Evolutionary conservation across 2,329 filamentous ascomycete genomes (phyloP).

Genomic region (Macrophomina phaseolina): DNA sequence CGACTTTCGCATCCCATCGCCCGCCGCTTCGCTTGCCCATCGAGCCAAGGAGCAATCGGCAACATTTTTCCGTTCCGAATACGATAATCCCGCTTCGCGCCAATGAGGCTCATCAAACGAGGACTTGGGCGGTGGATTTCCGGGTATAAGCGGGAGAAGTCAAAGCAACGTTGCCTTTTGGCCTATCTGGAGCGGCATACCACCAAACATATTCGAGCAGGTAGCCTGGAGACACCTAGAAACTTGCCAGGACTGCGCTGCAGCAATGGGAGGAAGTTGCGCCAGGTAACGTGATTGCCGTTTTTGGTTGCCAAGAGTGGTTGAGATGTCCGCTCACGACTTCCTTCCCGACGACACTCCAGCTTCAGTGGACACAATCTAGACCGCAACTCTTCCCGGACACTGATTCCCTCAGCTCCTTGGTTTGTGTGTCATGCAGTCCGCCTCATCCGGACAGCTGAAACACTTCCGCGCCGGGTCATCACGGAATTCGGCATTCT

Average conservation of each 20-base stretch:
- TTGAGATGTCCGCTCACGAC: conserved; percentile 7
- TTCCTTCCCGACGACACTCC: not conserved
- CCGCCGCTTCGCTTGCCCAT: not conserved
- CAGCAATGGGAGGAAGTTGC: not conserved
- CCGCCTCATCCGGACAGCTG: conserved; percentile 6
- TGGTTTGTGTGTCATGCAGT: not conserved
- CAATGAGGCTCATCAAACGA: conserved; percentile 11
- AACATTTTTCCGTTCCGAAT: conserved; percentile 1
- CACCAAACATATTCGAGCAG: not conserved
- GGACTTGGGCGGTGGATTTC: conserved; percentile 7
- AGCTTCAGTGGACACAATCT: not conserved
- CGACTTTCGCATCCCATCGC: not conserved
- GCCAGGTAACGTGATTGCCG: conserved; percentile 13
- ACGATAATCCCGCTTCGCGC: conserved; percentile 4
- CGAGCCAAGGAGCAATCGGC: not conserved
- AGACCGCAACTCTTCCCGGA: not conserved
- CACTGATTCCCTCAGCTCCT: not conserved
- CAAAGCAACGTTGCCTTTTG: conserved; percentile 6
- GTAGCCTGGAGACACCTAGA: not conserved
- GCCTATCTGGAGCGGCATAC: not conserved
- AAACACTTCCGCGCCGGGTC: not conserved
- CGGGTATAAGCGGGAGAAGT: conserved; percentile 18
- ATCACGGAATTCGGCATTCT: conserved; percentile 17
- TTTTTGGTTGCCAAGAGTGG: conserved; percentile 15
- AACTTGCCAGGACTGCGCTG: not conserved